phyloP scores from a whole-genome alignment of 495 filamentous ascomycete genomes.

The Penicillium paxilli region DNA sequence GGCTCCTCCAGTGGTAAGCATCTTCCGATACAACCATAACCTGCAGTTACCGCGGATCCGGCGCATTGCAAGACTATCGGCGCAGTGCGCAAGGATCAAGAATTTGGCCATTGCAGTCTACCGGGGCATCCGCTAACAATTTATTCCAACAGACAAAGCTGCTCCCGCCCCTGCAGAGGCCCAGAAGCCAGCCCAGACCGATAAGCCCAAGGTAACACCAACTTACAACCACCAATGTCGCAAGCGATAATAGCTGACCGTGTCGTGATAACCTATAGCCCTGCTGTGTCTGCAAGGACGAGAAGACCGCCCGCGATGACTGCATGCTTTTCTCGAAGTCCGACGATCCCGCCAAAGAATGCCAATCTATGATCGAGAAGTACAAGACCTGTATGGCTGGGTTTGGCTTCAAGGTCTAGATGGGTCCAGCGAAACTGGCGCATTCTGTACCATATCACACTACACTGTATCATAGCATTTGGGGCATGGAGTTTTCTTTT shows the following conservation, averaged over 20 bases:
- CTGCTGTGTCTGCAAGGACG: conserved; percentile 95
- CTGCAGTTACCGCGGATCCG: neutral
- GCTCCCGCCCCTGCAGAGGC: conserved; percentile 21
- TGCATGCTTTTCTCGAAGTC: conserved; percentile 95
- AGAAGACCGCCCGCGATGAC: conserved; percentile 90
- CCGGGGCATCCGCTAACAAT: conserved; percentile 1
- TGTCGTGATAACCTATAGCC: conserved; percentile 54
- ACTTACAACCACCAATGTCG: neutral
- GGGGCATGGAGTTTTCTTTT: conserved; percentile 21
- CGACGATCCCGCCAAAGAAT: conserved; percentile 73
- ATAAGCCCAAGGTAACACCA: conserved; percentile 57
- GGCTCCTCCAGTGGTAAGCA: conserved; percentile 41
- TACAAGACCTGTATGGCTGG: conserved; percentile 93
- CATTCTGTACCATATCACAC: conserved; percentile 15
- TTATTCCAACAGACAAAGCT: conserved; percentile 20
- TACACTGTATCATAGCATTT: conserved; percentile 27
- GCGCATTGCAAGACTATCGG: neutral
- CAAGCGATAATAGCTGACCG: neutral
- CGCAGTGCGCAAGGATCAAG: conserved; percentile 15
- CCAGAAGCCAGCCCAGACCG: conserved; percentile 34
- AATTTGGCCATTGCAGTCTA: neutral
- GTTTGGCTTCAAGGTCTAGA: conserved; percentile 81
- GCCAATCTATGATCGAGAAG: conserved; percentile 74
- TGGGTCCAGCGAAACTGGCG: neutral
- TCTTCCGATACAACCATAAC: neutral